phyloP scores from a whole-genome alignment of 2,329 filamentous ascomycete species.

The Fusarium mundagurra region DNA sequence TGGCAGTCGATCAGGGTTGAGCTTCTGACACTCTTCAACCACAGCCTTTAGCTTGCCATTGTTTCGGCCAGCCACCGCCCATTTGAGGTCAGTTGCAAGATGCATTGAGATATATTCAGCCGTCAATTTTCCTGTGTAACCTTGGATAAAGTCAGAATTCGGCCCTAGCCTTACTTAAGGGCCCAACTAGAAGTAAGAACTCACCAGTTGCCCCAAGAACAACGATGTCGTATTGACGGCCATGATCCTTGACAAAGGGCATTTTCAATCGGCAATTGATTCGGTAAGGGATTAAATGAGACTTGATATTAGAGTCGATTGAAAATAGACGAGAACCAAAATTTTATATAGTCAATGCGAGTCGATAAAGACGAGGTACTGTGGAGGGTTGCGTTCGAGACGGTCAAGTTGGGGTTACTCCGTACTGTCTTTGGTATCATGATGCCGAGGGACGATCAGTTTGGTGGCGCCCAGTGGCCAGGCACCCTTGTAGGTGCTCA shows the following conservation, averaged over 20 bases:
- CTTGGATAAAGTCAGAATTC: slow-evolving; percentile 49
- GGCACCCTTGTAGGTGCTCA: slow-evolving; percentile 6
- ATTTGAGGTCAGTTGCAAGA: slow-evolving; percentile 81
- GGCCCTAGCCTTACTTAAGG: not conserved
- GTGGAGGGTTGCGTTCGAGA: not conserved
- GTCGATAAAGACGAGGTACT: not conserved
- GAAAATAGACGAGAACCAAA: not conserved
- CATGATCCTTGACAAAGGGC: slow-evolving; percentile 58
- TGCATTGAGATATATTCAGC: slow-evolving; percentile 78
- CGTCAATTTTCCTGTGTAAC: slow-evolving; percentile 84
- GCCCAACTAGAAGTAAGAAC: slow-evolving; percentile 3
- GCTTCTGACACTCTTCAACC: slow-evolving; percentile 70
- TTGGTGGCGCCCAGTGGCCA: not conserved
- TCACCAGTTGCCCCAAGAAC: slow-evolving; percentile 68
- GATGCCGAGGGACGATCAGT: slow-evolving; percentile 2
- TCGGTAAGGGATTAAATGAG: not conserved
- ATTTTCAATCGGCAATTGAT: slow-evolving; percentile 45
- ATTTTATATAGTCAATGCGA: not conserved
- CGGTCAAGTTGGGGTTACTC: slow-evolving; percentile 6
- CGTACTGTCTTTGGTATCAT: slow-evolving; percentile 27
- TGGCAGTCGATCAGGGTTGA: slow-evolving; percentile 74
- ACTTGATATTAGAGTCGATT: not conserved
- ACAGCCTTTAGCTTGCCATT: slow-evolving; percentile 76
- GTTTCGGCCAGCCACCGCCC: slow-evolving; percentile 90
- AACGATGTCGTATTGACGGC: slow-evolving; percentile 66